phyloP scores from a whole-genome alignment of 2,329 filamentous ascomycete species.

The Penicillium sp. region DNA sequence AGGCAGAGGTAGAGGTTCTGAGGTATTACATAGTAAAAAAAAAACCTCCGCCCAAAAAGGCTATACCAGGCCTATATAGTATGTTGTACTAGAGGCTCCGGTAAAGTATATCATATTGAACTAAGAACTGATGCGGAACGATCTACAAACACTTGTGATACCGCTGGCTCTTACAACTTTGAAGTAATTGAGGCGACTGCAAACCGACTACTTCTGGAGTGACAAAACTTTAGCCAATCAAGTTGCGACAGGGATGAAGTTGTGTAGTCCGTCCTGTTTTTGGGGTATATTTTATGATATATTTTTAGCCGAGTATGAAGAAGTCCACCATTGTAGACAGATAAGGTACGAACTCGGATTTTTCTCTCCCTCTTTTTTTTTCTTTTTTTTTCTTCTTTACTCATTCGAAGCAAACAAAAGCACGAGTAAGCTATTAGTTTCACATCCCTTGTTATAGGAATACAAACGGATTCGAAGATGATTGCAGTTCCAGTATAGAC shows the following conservation, averaged over 20 bases:
- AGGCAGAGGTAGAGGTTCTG: neutral
- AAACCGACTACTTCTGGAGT: neutral
- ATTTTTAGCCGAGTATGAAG: slow-evolving; percentile 4
- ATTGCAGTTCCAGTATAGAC: slow-evolving; percentile 7
- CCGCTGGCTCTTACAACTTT: neutral
- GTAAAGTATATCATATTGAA: neutral
- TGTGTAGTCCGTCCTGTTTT: neutral
- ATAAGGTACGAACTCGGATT: neutral
- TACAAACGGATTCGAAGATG: neutral
- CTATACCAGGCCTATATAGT: neutral
- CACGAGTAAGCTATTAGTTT: neutral
- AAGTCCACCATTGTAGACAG: neutral
- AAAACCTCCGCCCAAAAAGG: too few relatives aligned
- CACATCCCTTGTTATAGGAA: neutral
- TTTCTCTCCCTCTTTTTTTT: too few relatives aligned
- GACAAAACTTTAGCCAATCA: neutral
- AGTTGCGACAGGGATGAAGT: neutral
- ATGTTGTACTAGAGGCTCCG: neutral
- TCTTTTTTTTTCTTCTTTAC: too few relatives aligned
- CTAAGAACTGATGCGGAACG: neutral
- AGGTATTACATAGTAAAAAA: neutral
- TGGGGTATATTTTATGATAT: neutral
- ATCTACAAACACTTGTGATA: neutral
- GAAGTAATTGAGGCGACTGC: neutral
- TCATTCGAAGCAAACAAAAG: neutral